Evolutionary conservation across 2,329 filamentous ascomycete species (phyloP).

Genomic region (Esteya vermicola): DNA sequence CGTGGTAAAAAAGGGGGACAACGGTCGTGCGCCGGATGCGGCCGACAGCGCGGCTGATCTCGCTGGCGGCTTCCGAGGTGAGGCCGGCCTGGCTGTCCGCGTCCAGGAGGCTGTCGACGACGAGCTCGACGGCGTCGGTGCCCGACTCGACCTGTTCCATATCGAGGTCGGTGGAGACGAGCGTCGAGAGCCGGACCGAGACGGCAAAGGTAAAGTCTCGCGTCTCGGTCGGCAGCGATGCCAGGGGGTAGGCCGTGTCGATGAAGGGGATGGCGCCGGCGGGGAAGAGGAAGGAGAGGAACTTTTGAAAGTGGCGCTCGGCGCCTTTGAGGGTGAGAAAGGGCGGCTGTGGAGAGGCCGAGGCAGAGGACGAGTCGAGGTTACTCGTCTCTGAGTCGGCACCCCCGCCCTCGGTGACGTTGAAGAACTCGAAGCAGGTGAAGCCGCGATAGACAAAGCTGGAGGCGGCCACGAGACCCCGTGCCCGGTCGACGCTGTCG

Average conservation of each 20-base stretch:
- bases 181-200: conserved; percentile 40
- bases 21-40: conserved; percentile 39
- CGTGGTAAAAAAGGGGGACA: conserved; percentile 41
- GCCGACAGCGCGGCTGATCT: conserved; percentile 40
- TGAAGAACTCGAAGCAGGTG: conserved; percentile 60
- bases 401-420: conserved; percentile 47
- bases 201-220: conserved; percentile 47
- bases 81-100: conserved; percentile 13
- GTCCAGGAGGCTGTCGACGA: conserved; percentile 39
- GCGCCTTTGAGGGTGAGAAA: conserved; percentile 43
- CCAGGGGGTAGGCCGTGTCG: conserved; percentile 44
- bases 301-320: conserved; percentile 44
- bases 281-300: conserved; percentile 43
- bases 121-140: conserved; percentile 44
- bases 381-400: too few species aligned
- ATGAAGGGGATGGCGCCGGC: conserved; percentile 35
- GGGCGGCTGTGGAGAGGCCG: conserved; percentile 27
- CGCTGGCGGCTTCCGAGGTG: conserved; percentile 20
- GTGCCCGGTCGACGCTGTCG: conserved; percentile 26
- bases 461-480: conserved; percentile 39
- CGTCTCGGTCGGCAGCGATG: conserved; percentile 41
- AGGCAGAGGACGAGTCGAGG: too few species aligned
- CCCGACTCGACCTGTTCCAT: conserved; percentile 39
- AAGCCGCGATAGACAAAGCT: conserved; percentile 43
- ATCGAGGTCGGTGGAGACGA: conserved; percentile 34